Conservation (phyloP, 2,329 filamentous ascomycete species). For the Akanthomyces lecanii region DNA sequence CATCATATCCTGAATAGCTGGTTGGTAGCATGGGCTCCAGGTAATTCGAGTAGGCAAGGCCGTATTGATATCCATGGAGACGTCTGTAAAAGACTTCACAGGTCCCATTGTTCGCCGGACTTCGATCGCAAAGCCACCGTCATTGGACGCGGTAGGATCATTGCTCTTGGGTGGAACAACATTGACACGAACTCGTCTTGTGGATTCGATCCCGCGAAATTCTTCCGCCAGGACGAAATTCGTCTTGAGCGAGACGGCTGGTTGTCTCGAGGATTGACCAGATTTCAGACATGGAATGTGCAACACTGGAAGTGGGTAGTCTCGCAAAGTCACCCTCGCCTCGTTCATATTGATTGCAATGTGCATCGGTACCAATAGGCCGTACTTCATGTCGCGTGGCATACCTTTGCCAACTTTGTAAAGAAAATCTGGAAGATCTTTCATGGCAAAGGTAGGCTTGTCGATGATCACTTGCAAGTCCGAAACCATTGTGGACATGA, state of each 20-base stretch:
- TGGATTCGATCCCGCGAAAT: slow-evolving; percentile 74
- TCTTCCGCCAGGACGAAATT: slow-evolving; percentile 97
- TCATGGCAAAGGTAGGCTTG: slow-evolving; percentile 85
- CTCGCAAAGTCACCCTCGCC: slow-evolving; percentile 76
- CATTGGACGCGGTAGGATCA: slow-evolving; percentile 51
- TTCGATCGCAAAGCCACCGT: slow-evolving; percentile 73
- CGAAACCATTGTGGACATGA: slow-evolving; percentile 75
- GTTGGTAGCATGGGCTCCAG: slow-evolving; percentile 96
- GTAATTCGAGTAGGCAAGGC: slow-evolving; percentile 87
- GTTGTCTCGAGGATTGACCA: slow-evolving; percentile 72
- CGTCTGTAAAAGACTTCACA: slow-evolving; percentile 94
- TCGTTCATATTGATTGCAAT: slow-evolving; percentile 88
- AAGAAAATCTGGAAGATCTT: slow-evolving; percentile 77
- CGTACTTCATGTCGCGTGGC: slow-evolving; percentile 86
- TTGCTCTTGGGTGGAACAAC: slow-evolving; percentile 67
- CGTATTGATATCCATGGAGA: slow-evolving; percentile 88
- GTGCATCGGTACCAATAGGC: slow-evolving; percentile 84
- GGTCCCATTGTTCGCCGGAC: slow-evolving; percentile 88
- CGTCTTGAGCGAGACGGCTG: slow-evolving; percentile 78
- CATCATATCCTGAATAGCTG: slow-evolving; percentile 99
- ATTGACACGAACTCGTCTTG: slow-evolving; percentile 73
- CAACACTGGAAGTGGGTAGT: slow-evolving; percentile 88
- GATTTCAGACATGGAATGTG: slow-evolving; percentile 82
- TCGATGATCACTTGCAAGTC: slow-evolving; percentile 84
- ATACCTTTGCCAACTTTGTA: slow-evolving; percentile 94